Evolutionary conservation across 352 stramenopile species (phyloP).

Genomic region (Globisporangium takayamanum): DNA sequence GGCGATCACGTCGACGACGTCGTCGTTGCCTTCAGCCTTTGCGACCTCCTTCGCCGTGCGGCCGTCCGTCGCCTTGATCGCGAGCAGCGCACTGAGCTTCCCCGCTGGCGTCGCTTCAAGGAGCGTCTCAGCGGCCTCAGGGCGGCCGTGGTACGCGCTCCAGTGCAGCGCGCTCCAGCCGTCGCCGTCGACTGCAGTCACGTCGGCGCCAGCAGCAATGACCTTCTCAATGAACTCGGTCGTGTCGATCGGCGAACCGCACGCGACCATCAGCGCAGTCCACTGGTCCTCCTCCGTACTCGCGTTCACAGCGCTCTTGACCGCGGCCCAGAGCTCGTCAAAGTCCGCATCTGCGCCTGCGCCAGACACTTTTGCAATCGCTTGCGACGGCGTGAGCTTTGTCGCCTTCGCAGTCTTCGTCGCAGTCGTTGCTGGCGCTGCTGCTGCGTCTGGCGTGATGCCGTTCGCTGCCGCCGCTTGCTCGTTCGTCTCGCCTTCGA

Average conservation of each 20-base stretch:
- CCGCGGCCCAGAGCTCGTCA: slow-evolving; percentile 44
- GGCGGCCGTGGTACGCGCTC: slow-evolving; percentile 75
- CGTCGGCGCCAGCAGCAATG: slow-evolving; percentile 44
- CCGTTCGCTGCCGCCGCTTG: slow-evolving; percentile 31
- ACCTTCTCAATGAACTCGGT: slow-evolving; percentile 70
- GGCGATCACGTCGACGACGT: slow-evolving; percentile 57
- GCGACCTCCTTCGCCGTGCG: slow-evolving; percentile 60
- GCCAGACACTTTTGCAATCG: slow-evolving; percentile 54
- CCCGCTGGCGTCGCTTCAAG: slow-evolving; percentile 26
- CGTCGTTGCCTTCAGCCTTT: slow-evolving; percentile 59
- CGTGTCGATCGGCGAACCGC: slow-evolving; percentile 72
- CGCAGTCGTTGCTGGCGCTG: slow-evolving; percentile 4
- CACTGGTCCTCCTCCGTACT: slow-evolving; percentile 70
- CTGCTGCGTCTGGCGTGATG: slow-evolving; percentile 7
- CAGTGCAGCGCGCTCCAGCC: slow-evolving; percentile 82
- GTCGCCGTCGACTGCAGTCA: slow-evolving; percentile 59
- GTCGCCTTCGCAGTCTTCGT: slow-evolving; percentile 21
- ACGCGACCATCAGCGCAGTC: slow-evolving; percentile 82
- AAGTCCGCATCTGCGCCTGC: slow-evolving; percentile 70
- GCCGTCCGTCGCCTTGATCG: slow-evolving; percentile 49
- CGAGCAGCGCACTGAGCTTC: slow-evolving; percentile 36
- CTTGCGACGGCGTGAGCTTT: slow-evolving; percentile 34
- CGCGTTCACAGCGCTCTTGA: slow-evolving; percentile 59
- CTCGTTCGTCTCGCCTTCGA: slow-evolving; percentile 69
- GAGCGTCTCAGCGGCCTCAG: slow-evolving; percentile 61